These are phyloP conservation scores for Cystofilobasidium capitatum DNA, from an alignment of 768 basidiomycete genomes.

Conservation along the genomic window DNA sequence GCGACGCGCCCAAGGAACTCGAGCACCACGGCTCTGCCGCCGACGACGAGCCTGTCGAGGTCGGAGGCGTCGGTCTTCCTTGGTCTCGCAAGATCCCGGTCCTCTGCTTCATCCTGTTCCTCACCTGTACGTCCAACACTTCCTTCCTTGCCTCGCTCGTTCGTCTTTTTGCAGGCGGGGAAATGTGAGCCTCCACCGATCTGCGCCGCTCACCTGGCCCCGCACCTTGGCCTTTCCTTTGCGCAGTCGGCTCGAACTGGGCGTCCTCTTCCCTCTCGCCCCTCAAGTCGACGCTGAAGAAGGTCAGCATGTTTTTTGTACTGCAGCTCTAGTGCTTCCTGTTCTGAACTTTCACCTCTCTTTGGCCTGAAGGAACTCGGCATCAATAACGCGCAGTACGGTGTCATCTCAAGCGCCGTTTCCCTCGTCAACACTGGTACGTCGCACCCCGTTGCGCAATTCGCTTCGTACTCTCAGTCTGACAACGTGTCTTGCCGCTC, in stretches of 20 bases:
- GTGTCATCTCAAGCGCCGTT: constrained; percentile 14
- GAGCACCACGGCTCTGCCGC: neutral
- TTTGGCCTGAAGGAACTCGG: constrained; percentile 22
- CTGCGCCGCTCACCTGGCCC: too few species aligned
- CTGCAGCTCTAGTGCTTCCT: constrained; percentile 2
- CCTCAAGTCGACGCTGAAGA: constrained; percentile 13
- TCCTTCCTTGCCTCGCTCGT: neutral
- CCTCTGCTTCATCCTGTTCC: neutral
- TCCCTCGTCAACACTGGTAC: constrained; percentile 32
- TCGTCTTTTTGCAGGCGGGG: too few species aligned
- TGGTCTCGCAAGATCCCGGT: neutral
- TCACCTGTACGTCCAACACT: constrained; percentile 2
- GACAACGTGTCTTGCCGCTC: too few species aligned
- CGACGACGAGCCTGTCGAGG: neutral
- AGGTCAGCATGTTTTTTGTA: too few species aligned
- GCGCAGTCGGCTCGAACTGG: constrained; percentile 18
- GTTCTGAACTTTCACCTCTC: constrained; percentile 16
- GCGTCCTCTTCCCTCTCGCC: constrained; percentile 1
- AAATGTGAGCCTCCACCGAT: too few species aligned
- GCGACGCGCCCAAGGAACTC: neutral
- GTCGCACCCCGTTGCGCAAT: neutral
- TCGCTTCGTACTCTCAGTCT: neutral
- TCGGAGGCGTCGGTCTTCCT: neutral
- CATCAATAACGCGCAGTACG: constrained; percentile 24
- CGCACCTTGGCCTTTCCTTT: neutral